Conservation (phyloP, 2,329 filamentous ascomycete species). For the Lizonia empirigonia region DNA sequence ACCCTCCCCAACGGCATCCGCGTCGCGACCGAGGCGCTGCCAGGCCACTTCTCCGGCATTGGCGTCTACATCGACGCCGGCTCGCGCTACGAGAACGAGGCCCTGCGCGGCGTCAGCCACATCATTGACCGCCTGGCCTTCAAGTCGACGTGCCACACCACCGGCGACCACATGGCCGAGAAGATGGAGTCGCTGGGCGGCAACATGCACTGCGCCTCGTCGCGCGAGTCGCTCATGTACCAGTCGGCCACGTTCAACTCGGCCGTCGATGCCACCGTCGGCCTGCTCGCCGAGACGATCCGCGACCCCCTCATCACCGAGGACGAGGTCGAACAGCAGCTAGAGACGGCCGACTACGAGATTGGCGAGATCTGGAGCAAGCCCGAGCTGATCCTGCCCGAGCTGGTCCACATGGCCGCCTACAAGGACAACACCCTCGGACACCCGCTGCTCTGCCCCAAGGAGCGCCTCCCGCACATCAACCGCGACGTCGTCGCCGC, state of each 20-base stretch:
- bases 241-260: conserved; percentile 97
- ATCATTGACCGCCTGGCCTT: conserved; percentile 96
- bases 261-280: conserved; percentile 81
- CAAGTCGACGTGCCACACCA: conserved; percentile 77
- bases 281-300: conserved; percentile 89
- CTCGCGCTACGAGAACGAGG: conserved; percentile 87
- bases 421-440: conserved; percentile 96
- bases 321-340: conserved; percentile 82
- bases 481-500: conserved; percentile 73
- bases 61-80: conserved; percentile 96
- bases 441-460: conserved; percentile 88
- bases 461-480: conserved; percentile 78
- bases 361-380: conserved; percentile 98
- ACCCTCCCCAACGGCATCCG: conserved; percentile 90
- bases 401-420: conserved; percentile 92
- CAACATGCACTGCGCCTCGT: conserved; percentile 96
- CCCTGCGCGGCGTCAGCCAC: conserved; percentile 87
- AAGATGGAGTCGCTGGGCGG: conserved; percentile 86
- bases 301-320: conserved; percentile 83
- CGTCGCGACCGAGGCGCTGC: conserved; percentile 91
- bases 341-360: conserved; percentile 92
- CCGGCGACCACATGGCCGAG: conserved; percentile 85
- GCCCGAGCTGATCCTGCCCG: conserved; percentile 92
- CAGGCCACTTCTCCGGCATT: conserved; percentile 91
- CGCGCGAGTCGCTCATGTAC: conserved; percentile 96